Evolutionary conservation across 2,329 filamentous ascomycete species (phyloP).

Genomic region (Dothidotthia symphoricarpi): DNA sequence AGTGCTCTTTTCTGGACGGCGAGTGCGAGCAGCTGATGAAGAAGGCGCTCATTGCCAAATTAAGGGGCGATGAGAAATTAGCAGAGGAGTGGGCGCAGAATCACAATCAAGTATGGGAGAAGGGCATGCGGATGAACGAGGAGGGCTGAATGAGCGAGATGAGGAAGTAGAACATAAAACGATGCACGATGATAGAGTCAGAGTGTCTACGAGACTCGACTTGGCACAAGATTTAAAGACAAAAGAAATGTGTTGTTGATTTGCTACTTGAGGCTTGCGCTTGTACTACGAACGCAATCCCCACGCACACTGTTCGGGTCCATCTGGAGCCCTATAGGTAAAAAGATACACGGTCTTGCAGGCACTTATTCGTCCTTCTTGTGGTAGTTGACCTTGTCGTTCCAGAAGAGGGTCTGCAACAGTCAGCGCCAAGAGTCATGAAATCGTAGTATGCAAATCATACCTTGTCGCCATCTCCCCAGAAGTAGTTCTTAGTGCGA

Average conservation of each 20-base stretch:
- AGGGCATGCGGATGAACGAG: slow-evolving; percentile 19
- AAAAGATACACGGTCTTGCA: slow-evolving; percentile 3
- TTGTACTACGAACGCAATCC: slow-evolving; percentile 17
- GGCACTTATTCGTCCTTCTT: slow-evolving; percentile 67
- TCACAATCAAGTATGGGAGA: slow-evolving; percentile 38
- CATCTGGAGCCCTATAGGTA: background rate
- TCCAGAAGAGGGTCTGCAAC: slow-evolving; percentile 67
- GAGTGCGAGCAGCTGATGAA: slow-evolving; percentile 80
- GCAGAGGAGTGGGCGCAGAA: slow-evolving; percentile 41
- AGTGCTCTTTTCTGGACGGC: slow-evolving; percentile 65
- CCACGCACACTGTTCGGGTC: background rate
- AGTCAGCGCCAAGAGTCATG: slow-evolving; percentile 2
- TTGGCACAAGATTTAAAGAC: slow-evolving; percentile 12
- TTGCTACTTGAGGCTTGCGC: slow-evolving; percentile 19
- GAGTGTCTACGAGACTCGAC: background rate
- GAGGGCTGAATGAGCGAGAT: background rate
- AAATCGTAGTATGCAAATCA: slow-evolving; percentile 18
- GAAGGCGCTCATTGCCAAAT: slow-evolving; percentile 73
- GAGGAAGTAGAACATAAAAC: background rate
- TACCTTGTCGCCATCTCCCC: slow-evolving; percentile 95
- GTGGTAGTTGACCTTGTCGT: slow-evolving; percentile 93
- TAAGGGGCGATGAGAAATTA: slow-evolving; percentile 50
- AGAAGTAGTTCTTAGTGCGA: slow-evolving; percentile 91
- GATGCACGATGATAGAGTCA: background rate
- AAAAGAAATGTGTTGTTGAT: slow-evolving; percentile 37